Conservation (phyloP, 2,329 filamentous ascomycete species). For the Epichloe coenophiala region DNA sequence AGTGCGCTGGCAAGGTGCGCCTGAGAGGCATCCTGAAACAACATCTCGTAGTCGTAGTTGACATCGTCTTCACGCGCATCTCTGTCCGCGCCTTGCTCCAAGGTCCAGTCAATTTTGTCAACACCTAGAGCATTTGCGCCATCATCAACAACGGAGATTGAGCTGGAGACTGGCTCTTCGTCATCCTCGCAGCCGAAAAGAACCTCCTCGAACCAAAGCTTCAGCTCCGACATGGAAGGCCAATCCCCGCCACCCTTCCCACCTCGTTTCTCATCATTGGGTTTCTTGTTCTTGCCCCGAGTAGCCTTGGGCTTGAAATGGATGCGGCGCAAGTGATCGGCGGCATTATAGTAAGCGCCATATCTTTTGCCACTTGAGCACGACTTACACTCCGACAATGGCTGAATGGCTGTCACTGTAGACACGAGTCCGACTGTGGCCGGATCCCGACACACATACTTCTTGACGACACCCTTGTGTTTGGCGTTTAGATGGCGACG, state of each 20-base stretch:
- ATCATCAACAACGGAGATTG: constrained; percentile 14
- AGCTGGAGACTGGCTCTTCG: constrained; percentile 8
- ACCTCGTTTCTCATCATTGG: constrained; percentile 34
- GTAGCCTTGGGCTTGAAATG: constrained; percentile 63
- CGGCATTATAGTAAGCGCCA: constrained; percentile 87
- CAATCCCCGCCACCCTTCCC: constrained; percentile 41
- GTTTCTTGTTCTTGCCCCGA: constrained; percentile 29
- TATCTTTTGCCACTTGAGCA: constrained; percentile 70
- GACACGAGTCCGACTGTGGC: constrained; percentile 22
- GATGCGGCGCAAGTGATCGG: constrained; percentile 73
- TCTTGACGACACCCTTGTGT: constrained; percentile 44
- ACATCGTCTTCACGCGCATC: background rate
- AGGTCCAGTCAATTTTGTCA: background rate
- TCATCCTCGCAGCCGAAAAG: constrained; percentile 28
- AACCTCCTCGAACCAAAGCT: constrained; percentile 41
- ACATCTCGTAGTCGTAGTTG: background rate
- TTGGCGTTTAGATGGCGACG: constrained; percentile 52
- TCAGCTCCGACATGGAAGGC: constrained; percentile 43
- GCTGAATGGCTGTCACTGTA: constrained; percentile 40
- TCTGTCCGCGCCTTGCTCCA: background rate
- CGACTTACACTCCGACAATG: constrained; percentile 71
- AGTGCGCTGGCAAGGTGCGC: background rate
- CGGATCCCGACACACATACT: constrained; percentile 46
- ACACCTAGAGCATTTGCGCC: constrained; percentile 9
- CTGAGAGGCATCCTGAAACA: background rate